Conservation (phyloP, 306 rosid species). For the Herpetospermum pedunculosum region DNA sequence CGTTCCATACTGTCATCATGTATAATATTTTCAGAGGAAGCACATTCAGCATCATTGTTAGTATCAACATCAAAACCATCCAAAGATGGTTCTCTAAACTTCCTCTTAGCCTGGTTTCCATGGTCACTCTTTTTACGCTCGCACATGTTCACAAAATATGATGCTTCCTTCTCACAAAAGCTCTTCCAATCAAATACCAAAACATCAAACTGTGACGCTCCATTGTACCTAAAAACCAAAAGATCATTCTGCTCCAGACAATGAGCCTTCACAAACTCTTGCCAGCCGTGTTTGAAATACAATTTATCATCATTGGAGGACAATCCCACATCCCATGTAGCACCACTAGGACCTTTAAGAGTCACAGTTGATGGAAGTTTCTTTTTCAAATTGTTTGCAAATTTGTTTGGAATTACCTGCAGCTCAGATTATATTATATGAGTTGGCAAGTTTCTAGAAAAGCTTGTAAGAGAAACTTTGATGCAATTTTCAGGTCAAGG, state of each 20-base stretch:
- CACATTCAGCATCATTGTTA: slow-evolving; percentile 19
- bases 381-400: slow-evolving; percentile 31
- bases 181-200: slow-evolving; percentile 35
- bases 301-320: slow-evolving; percentile 20
- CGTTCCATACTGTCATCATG: slow-evolving; percentile 10
- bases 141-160: slow-evolving; percentile 45
- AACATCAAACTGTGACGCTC: slow-evolving; percentile 47
- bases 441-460: neutral
- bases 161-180: slow-evolving; percentile 47
- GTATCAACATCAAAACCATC: slow-evolving; percentile 23
- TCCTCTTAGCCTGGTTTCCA: slow-evolving; percentile 18
- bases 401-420: slow-evolving; percentile 56
- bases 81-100: slow-evolving; percentile 3
- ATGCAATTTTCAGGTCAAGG: neutral
- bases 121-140: slow-evolving; percentile 15
- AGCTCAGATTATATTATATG: slow-evolving; percentile 5
- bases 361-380: slow-evolving; percentile 40
- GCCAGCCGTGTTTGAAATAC: slow-evolving; percentile 48
- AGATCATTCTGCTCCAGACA: slow-evolving; percentile 48
- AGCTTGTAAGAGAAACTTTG: neutral
- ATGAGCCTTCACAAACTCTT: slow-evolving; percentile 43
- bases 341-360: slow-evolving; percentile 58
- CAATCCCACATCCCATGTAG: slow-evolving; percentile 42
- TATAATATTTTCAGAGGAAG: slow-evolving; percentile 17
- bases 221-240: slow-evolving; percentile 52